These are phyloP conservation scores for Chalaropsis thielavioides DNA, from an alignment of 2,329 filamentous ascomycete genomes.

Conservation along the genomic window DNA sequence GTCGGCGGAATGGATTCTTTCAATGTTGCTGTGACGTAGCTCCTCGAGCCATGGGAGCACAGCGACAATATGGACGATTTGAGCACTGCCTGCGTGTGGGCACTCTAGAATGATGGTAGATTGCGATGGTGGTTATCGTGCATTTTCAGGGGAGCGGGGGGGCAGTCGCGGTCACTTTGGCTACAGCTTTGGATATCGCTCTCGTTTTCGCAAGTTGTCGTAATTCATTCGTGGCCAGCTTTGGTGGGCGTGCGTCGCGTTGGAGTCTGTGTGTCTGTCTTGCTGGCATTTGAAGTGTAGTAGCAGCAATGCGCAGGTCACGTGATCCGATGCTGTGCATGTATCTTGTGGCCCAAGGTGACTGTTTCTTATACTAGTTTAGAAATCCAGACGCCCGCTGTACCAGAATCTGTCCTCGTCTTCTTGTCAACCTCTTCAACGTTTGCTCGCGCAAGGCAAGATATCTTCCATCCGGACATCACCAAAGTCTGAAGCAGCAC, in stretches of 20 bases:
- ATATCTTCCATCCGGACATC: background rate
- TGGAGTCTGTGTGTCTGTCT: background rate
- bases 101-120: background rate
- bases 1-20: background rate
- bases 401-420: no score
- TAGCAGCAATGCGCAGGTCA: background rate
- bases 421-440: no score
- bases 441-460: no score
- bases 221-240: background rate
- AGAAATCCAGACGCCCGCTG: no score
- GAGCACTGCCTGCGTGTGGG: background rate
- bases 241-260: background rate
- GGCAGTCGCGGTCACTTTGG: background rate
- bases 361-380: background rate
- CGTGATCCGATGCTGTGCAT: background rate
- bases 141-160: background rate
- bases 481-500: background rate
- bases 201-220: background rate
- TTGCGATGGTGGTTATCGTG: background rate
- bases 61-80: background rate
- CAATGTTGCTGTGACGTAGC: background rate
- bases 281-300: background rate
- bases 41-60: background rate
- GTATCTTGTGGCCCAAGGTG: background rate
- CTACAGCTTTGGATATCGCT: background rate